These are phyloP conservation scores for Fusarium nurragi DNA, from an alignment of 2,329 filamentous ascomycete species.

Conservation along the genomic window DNA sequence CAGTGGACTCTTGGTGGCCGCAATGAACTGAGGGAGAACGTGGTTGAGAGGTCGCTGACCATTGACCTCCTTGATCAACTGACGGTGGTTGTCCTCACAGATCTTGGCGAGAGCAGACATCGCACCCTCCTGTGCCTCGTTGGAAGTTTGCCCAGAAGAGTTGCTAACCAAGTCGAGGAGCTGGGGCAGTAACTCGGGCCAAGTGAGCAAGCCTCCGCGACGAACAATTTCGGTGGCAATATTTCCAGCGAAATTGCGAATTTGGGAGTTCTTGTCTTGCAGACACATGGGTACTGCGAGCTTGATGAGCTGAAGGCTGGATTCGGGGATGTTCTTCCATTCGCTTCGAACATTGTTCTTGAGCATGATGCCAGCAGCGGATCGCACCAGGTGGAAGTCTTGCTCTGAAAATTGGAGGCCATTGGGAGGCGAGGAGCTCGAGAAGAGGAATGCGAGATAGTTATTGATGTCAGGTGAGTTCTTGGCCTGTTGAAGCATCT, in stretches of 20 bases:
- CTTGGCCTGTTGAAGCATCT: slow-evolving; percentile 96
- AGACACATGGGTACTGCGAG: slow-evolving; percentile 80
- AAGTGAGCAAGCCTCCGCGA: slow-evolving; percentile 84
- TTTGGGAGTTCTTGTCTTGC: slow-evolving; percentile 82
- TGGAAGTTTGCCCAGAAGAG: slow-evolving; percentile 70
- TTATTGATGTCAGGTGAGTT: slow-evolving; percentile 93
- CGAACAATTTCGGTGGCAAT: slow-evolving; percentile 93
- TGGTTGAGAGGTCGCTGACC: slow-evolving; percentile 88
- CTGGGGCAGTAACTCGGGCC: slow-evolving; percentile 90
- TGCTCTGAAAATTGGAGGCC: slow-evolving; percentile 67
- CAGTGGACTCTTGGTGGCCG: slow-evolving; percentile 81
- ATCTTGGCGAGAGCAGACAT: slow-evolving; percentile 95
- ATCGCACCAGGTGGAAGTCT: slow-evolving; percentile 80
- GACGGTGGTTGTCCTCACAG: slow-evolving; percentile 92
- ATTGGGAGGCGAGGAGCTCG: slow-evolving; percentile 70
- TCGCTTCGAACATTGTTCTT: slow-evolving; percentile 88
- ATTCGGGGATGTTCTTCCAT: slow-evolving; percentile 79
- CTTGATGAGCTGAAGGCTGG: slow-evolving; percentile 80
- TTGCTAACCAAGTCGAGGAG: slow-evolving; percentile 83
- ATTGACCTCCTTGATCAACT: slow-evolving; percentile 86
- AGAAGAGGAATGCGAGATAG: slow-evolving; percentile 92
- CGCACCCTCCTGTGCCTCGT: slow-evolving; percentile 86
- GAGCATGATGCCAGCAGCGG: slow-evolving; percentile 90
- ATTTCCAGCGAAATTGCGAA: slow-evolving; percentile 89
- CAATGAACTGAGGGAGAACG: slow-evolving; percentile 88